Base-by-base conservation (phyloP, 73 alveolate species). In the Urostyla sp. region DNA sequence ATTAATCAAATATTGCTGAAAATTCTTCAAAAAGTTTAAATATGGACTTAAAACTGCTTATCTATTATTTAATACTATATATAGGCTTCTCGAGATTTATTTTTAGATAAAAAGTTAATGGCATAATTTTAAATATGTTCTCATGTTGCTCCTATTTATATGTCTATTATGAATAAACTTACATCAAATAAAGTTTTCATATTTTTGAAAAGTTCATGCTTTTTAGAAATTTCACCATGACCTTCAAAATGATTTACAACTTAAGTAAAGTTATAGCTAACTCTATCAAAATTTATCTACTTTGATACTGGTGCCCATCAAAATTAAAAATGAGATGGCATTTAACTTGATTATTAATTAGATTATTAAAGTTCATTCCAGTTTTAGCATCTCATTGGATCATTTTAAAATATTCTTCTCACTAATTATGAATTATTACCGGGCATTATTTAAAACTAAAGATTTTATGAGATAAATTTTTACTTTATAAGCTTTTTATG, bases 301-400 rank as follows among this genome's bases (percentile, higher is more conserved):
- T 49, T 45, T 8, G 83, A 69, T 8, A 69, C 83, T 37, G 83
- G 83, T 3, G 83, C 83, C 83, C 83, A 69, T 48, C 83, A 31
- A 32, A 69, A 69, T 46, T 46, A 52, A 69, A 69, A 69, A 49
- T 46, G 59, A 5, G 72, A 45, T 2, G 67, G 30, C n/a, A n/a
- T n/a, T n/a, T n/a, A n/a, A n/a, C n/a, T n/a, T n/a, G n/a, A n/a
- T n/a, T n/a, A n/a, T n/a, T n/a, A n/a, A 13, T 49, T 26, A 1
- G 6, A n/a, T 18, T 48, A 46, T 5, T n/a, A 30, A 1, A 69
- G 6, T 26, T 69, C 83, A 31, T 69, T 53, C 83, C 83, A 69
- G 45, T 46, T 46, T 10, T 48, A 11, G 7, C 36, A 1, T 27
- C 83, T 45, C 2, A n/a, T n/a, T n/a, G 21, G 34, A 3, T 67